Conservation (phyloP, 129 eudicot species). For the Arctium minus region DNA sequence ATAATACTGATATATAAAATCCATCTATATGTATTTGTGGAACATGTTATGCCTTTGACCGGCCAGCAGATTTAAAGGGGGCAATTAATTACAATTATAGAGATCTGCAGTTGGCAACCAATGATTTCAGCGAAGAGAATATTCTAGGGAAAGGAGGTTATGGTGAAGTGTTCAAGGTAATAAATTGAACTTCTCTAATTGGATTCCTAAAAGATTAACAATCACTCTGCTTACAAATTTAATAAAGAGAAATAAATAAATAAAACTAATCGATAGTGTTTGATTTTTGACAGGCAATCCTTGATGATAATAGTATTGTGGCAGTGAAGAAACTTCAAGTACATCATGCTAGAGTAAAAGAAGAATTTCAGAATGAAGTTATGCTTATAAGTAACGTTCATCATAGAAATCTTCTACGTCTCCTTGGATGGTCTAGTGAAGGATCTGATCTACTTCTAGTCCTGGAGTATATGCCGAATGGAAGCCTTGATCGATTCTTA, state of each 20-base stretch:
- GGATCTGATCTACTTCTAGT: slow-evolving; percentile 65
- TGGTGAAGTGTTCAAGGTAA: slow-evolving; percentile 70
- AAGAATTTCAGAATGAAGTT: slow-evolving; percentile 61
- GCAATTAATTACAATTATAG: slow-evolving; percentile 43
- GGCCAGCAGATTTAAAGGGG: slow-evolving; percentile 50
- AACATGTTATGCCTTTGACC: slow-evolving; percentile 35
- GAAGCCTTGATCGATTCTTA: slow-evolving; percentile 63
- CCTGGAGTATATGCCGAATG: slow-evolving; percentile 61
- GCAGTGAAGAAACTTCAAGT: slow-evolving; percentile 60
- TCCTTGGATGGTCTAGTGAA: slow-evolving; percentile 55
- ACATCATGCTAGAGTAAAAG: slow-evolving; percentile 35
- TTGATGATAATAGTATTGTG: slow-evolving; percentile 51
- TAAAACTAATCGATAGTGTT: background rate
- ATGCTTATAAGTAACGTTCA: slow-evolving; percentile 67
- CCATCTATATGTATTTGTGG: background rate
- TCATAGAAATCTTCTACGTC: slow-evolving; percentile 69
- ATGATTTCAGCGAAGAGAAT: slow-evolving; percentile 43
- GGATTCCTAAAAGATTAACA: background rate
- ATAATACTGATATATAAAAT: background rate
- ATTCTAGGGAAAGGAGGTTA: slow-evolving; percentile 68
- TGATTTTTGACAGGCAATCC: slow-evolving; percentile 33
- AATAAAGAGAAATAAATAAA: background rate
- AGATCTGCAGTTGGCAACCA: slow-evolving; percentile 50
- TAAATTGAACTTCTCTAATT: background rate
- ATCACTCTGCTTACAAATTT: background rate